Base-by-base conservation (phyloP, 2,329 filamentous ascomycete species). In the Clonostachys byssicola region DNA sequence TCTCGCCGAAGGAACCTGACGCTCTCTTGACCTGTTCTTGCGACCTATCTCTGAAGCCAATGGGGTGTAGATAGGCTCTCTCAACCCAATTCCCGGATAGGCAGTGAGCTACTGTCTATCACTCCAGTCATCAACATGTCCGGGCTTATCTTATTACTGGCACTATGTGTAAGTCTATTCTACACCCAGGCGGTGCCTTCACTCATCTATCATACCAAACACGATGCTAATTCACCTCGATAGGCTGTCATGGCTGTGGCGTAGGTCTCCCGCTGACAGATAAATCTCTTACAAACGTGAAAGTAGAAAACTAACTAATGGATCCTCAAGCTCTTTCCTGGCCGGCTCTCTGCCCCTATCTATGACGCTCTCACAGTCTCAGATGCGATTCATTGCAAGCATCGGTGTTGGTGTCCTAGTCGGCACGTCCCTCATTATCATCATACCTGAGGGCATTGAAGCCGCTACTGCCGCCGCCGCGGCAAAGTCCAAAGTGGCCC, bases 381-480 rank as follows among this genome's bases (percentile, higher is more conserved):
- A 96, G 66, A 74, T 97, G 48, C 86, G 92, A 61, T 74, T 96
- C 44, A 88, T 97, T 62, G 95, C 92, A 18, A 92, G 91, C 48
- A 81, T 97, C 63, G 94, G 94, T 46, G 90, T 96, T 66, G 94
- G 94, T 41, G 88, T 99, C 45, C 75, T 99, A 9, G 92, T 99
- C 14, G 94, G 94, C 35, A 97, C 94, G 30, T 92, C 92, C 2
- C 78, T 99, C 54, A 92, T 97, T 54, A 91, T 99, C 34, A 97
- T 99, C 61, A 96, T 99, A 59, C 94, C 94, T 1, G 94, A 99
- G 67, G 94, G 94, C 36, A 86, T 97, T 50, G 92, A 96, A 63
- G 92, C 94, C 4, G 78, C 96, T 48, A 89, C 94, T 56, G 83
- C 77, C 13, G 71, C 78, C 4, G 66, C 69, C 3, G 63, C 77